Conservation (phyloP, 2,329 filamentous ascomycete genomes). For the Fusarium chaquense region DNA sequence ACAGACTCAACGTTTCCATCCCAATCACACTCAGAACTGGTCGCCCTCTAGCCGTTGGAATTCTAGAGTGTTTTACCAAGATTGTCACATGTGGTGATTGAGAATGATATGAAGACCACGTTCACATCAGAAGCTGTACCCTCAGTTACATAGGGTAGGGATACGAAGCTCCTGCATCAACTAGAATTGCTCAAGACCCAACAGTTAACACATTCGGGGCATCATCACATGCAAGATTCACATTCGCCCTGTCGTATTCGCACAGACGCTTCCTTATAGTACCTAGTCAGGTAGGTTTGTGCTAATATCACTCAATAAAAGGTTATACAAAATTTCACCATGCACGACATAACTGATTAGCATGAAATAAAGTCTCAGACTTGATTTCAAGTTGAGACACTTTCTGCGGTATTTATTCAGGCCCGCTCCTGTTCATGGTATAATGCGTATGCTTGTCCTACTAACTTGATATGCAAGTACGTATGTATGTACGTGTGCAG, state of each 20-base stretch:
- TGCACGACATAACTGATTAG: background rate
- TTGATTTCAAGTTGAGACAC: constrained; percentile 6
- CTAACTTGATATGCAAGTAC: constrained; percentile 26
- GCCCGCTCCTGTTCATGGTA: constrained; percentile 31
- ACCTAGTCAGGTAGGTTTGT: constrained; percentile 7
- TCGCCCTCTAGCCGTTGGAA: background rate
- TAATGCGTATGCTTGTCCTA: constrained; percentile 31
- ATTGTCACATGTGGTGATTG: constrained; percentile 20
- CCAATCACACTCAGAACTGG: constrained; percentile 8
- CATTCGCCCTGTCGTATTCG: constrained; percentile 9
- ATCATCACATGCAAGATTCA: constrained; percentile 23
- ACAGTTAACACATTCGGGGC: background rate
- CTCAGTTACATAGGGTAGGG: background rate
- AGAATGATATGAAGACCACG: constrained; percentile 16
- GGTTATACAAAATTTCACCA: background rate
- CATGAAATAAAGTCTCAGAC: background rate
- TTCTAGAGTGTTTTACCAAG: background rate
- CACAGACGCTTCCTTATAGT: constrained; percentile 17
- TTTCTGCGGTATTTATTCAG: constrained; percentile 30
- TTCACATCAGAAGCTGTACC: constrained; percentile 7
- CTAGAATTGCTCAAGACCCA: background rate
- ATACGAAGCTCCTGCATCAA: background rate
- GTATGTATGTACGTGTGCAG: constrained; percentile 22
- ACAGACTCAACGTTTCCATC: constrained; percentile 18
- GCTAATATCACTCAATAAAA: background rate